Conservation (phyloP, 306 rosid species). For the Vigna reflexopilosa region DNA sequence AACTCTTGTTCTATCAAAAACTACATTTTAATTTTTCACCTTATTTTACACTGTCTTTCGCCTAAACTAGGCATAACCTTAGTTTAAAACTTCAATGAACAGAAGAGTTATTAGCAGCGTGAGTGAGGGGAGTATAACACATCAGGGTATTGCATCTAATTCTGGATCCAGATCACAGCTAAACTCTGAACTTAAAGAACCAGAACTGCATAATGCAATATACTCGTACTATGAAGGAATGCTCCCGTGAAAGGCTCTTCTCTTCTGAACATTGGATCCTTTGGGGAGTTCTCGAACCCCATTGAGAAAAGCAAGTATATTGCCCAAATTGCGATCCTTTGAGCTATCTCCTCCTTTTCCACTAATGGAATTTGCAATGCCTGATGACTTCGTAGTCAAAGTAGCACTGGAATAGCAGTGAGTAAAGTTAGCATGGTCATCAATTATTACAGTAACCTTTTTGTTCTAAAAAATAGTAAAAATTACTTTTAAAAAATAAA, state of each 20-base stretch:
- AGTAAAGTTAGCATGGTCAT: neutral
- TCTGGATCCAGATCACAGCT: slow-evolving; percentile 28
- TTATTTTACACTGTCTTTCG: no score
- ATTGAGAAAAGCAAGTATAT: slow-evolving; percentile 91
- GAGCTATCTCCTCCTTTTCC: neutral
- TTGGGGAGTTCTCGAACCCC: slow-evolving; percentile 54
- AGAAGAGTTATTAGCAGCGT: neutral
- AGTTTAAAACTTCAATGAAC: no score
- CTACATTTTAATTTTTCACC: no score
- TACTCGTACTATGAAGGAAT: slow-evolving; percentile 18
- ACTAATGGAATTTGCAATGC: neutral
- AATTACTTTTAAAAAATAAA: neutral
- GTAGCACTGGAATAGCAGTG: neutral
- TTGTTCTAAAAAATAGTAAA: neutral
- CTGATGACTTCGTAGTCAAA: neutral
- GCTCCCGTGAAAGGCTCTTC: slow-evolving; percentile 23
- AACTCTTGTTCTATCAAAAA: no score
- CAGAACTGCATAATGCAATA: slow-evolving; percentile 39
- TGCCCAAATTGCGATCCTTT: slow-evolving; percentile 85
- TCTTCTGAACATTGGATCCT: slow-evolving; percentile 34
- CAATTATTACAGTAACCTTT: neutral
- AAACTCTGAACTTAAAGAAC: slow-evolving; percentile 30
- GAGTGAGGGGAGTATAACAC: slow-evolving; percentile 5
- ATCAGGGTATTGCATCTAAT: slow-evolving; percentile 25
- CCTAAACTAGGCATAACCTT: no score